phyloP scores from a whole-genome alignment of 2,329 filamentous ascomycete genomes.

The Pyricularia grisea region DNA sequence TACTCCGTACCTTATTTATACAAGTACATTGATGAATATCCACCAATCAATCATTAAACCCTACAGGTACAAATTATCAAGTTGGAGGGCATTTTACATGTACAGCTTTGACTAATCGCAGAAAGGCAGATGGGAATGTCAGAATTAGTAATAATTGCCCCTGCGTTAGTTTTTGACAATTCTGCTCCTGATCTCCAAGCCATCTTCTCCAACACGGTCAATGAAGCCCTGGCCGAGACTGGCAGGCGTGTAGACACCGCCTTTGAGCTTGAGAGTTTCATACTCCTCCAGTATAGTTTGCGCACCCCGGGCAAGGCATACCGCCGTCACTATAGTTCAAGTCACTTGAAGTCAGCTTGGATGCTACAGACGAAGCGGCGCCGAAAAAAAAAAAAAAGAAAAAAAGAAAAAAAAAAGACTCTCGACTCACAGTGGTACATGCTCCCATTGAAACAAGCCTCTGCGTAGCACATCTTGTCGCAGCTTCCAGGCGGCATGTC shows the following conservation, averaged over 20 bases:
- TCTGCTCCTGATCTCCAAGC: conserved; percentile 53
- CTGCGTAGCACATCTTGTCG: conserved; percentile 42
- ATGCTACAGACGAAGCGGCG: not conserved
- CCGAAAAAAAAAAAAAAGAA: not conserved
- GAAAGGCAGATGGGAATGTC: not conserved
- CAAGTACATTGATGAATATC: no score
- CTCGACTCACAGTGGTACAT: conserved; percentile 53
- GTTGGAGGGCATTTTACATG: no score
- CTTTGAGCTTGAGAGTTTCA: conserved; percentile 49
- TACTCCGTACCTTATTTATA: no score
- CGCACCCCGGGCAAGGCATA: conserved; percentile 55
- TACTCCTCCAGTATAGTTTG: conserved; percentile 56
- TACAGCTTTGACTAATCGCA: no score
- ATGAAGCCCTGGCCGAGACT: conserved; percentile 59
- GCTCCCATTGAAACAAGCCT: conserved; percentile 47
- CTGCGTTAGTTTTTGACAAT: conserved; percentile 14
- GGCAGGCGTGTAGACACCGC: conserved; percentile 64
- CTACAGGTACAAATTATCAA: no score
- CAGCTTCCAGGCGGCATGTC: conserved; percentile 28
- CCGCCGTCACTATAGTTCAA: conserved; percentile 46
- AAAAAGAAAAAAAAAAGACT: not conserved
- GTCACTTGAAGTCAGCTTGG: not conserved
- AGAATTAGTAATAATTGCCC: not conserved
- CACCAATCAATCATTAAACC: no score
- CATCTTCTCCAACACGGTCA: conserved; percentile 49